Evolutionary conservation across 1,139 yeast species (phyloP).

Genomic region (Taphrina pruni): DNA sequence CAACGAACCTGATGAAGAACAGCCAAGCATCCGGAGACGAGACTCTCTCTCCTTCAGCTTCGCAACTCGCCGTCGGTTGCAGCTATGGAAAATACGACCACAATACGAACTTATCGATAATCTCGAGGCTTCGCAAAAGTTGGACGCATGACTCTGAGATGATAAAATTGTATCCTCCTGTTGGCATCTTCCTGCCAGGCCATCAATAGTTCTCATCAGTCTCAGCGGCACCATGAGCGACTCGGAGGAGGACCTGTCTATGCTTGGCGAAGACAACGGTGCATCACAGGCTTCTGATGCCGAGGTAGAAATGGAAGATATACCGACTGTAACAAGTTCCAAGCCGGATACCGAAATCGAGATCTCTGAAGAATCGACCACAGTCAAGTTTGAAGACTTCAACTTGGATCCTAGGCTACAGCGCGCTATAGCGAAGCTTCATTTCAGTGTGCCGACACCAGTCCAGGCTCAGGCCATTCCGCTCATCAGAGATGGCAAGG

Average conservation of each 20-base stretch:
- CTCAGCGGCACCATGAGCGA: constrained; percentile 2
- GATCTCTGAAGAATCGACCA: constrained; percentile 3
- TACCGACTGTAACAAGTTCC: background rate
- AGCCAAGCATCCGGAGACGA: background rate
- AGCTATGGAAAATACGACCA: background rate
- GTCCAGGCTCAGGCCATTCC: constrained; percentile 94
- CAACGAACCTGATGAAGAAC: background rate
- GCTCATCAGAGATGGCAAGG: constrained; percentile 82
- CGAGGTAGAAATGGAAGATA: constrained; percentile 7
- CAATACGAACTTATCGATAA: constrained; percentile 17
- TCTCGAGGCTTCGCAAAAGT: constrained; percentile 6
- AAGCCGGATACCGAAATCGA: constrained; percentile 1
- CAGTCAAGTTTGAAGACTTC: constrained; percentile 45
- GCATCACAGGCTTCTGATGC: background rate
- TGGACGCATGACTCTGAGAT: background rate
- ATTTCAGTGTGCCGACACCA: constrained; percentile 83
- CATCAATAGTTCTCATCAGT: too few relatives aligned
- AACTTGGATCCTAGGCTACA: constrained; percentile 75
- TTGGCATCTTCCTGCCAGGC: too few relatives aligned
- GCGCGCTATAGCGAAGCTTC: constrained; percentile 79
- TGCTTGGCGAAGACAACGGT: background rate
- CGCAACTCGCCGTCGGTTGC: background rate
- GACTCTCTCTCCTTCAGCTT: background rate
- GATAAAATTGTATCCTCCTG: too few relatives aligned
- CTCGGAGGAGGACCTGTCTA: constrained; percentile 1